Percentiles rank a stretch among this genome's conserved stretches.
phyloP scores from a whole-genome alignment of 805 yeast genomes.

The Suhomyces sp. region DNA sequence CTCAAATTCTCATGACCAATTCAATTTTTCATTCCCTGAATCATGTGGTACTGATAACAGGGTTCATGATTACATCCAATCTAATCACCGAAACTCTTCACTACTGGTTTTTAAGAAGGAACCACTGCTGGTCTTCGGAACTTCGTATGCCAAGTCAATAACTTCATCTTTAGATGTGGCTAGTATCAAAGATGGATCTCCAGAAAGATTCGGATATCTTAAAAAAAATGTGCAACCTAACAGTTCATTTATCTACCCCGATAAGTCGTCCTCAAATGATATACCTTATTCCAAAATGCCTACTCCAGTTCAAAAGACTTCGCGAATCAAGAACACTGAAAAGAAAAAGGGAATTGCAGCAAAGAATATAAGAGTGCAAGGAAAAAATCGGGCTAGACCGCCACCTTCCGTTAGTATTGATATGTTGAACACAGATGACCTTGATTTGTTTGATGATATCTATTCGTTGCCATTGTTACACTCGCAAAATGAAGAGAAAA shows the following conservation, averaged over 20 bases:
- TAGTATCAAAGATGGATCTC: constrained; percentile 13
- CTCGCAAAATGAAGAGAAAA: constrained; percentile 34
- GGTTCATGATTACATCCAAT: constrained; percentile 4
- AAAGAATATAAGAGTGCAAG: constrained; percentile 1
- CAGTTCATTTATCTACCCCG: not conserved
- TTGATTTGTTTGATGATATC: constrained; percentile 46
- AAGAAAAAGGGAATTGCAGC: constrained; percentile 3
- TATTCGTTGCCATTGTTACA: constrained; percentile 42
- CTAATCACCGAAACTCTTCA: constrained; percentile 10
- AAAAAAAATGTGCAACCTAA: constrained; percentile 19
- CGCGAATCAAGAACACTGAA: not conserved
- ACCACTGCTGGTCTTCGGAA: constrained; percentile 6
- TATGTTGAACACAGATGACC: constrained; percentile 43
- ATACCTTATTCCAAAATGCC: not conserved
- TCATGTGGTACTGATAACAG: constrained; percentile 8
- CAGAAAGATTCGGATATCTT: constrained; percentile 19
- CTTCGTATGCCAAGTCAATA: constrained; percentile 16
- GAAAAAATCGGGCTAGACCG: constrained; percentile 10
- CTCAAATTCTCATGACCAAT: constrained; percentile 6
- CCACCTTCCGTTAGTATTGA: constrained; percentile 42
- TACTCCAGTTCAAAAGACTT: not conserved
- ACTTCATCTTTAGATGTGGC: constrained; percentile 17
- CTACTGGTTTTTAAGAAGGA: constrained; percentile 10
- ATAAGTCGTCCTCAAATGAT: not conserved
- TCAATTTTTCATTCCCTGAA: constrained; percentile 5